Evolutionary conservation across 1,139 yeast species (phyloP).

Genomic region (Debaryomycetaceae sp.): DNA sequence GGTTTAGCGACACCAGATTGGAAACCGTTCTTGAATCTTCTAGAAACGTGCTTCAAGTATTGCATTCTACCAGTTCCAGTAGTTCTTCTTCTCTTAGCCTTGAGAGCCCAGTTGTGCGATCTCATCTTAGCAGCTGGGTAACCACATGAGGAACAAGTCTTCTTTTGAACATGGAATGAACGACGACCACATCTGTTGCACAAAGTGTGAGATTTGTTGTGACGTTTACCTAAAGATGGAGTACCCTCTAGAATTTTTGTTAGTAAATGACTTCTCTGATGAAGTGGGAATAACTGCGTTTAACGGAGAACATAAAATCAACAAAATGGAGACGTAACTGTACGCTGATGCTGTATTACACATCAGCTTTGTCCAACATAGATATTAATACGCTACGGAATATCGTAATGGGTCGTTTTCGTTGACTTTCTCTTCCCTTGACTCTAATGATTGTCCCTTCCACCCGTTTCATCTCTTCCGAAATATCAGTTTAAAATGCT

Average conservation of each 20-base stretch:
- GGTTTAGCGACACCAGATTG: slow-evolving; percentile 80
- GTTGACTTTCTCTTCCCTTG: no score
- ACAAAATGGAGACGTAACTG: no score
- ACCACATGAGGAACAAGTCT: slow-evolving; percentile 98
- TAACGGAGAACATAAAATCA: no score
- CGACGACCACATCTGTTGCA: slow-evolving; percentile 99
- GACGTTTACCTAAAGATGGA: slow-evolving; percentile 99
- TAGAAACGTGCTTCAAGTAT: slow-evolving; percentile 93
- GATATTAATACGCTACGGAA: no score
- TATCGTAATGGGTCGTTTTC: no score
- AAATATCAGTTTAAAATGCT: no score
- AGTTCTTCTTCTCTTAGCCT: slow-evolving; percentile 99
- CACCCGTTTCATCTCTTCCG: no score
- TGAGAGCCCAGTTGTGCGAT: slow-evolving; percentile 98
- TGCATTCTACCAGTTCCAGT: slow-evolving; percentile 99
- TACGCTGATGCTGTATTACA: no score
- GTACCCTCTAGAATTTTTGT: slow-evolving; percentile 79
- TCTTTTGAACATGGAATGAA: slow-evolving; percentile 99
- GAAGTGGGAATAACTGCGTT: neutral
- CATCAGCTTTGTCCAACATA: no score
- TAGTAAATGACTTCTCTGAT: neutral
- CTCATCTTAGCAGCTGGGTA: slow-evolving; percentile 99
- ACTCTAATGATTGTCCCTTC: no score
- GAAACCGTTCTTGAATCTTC: slow-evolving; percentile 99
- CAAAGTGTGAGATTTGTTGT: slow-evolving; percentile 99